Base-by-base conservation (phyloP, 1,284 basidiomycete species). In the Ustanciosporium gigantosporum region DNA sequence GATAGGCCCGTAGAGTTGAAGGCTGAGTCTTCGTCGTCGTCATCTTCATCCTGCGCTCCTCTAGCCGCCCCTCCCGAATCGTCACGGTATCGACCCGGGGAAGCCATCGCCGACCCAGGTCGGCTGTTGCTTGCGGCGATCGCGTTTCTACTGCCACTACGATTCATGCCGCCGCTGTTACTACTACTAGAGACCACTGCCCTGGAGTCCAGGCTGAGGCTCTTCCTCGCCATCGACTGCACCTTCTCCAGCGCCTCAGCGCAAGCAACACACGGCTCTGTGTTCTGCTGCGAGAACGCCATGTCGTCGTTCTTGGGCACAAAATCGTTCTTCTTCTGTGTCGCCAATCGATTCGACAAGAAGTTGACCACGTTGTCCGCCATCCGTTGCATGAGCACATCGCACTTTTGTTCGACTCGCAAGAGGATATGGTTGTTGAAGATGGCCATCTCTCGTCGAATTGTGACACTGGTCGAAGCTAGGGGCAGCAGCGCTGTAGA, bases 251-350 rank as follows among this genome's bases (percentile, higher is more conserved):
- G 81, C 40, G 84, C 85, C 20, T 94, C 90, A 70, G 91, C 92
- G 65, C 89, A 91, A 0, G 87, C 83, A n/a, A 87, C 78, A 74
- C 93, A 97, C 0, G 95, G 91, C 69, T 97, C 95, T 0, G 95
- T 98, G 76, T 93, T 96, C 29, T 91, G 91, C 20, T 91, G 82
- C 1, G 91, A 88, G 78, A 98, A 97, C 0, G 91, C 92, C 21
- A 93, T 79, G 73, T 98, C 94, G 51, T 77, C 74, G 51, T 76
- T 93, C 44, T 89, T 86, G 7, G 95, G 95, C 77, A 93, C 93
- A 81, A 95, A 99, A 76, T 99, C 95, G 39, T 87, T 89, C 74
- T 88, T 89, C 82, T 96, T 97, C 78, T 99, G 95, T 78, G 92
- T 95, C 15, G 85, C 84, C 27, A 99, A 84, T 52, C 89, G 86